Evolutionary conservation across 2,329 filamentous ascomycete species (phyloP).

Genomic region (Coleophoma crateriformis): DNA sequence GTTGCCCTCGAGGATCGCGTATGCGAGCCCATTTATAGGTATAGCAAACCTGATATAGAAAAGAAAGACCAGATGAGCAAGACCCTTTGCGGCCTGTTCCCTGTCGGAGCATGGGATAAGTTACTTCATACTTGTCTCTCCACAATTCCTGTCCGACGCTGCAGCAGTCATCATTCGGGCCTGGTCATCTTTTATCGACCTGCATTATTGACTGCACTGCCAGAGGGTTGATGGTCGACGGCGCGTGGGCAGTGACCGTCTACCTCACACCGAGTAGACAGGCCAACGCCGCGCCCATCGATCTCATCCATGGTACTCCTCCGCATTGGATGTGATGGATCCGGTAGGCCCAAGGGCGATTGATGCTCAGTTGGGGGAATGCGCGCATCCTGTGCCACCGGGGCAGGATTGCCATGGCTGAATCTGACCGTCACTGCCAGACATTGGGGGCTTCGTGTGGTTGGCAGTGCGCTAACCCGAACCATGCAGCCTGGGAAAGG

Average conservation of each 20-base stretch:
- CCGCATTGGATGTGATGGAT: too few species aligned
- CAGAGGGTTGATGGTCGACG: neutral
- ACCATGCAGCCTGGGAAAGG: neutral
- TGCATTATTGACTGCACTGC: constrained; percentile 4
- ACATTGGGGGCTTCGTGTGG: too few species aligned
- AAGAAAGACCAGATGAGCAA: constrained; percentile 2
- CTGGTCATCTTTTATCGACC: neutral
- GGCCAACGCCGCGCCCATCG: too few species aligned
- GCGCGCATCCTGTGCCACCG: too few species aligned
- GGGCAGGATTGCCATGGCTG: too few species aligned
- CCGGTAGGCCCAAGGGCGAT: too few species aligned
- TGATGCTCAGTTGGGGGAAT: too few species aligned
- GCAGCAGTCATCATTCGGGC: constrained; percentile 2
- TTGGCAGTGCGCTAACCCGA: too few species aligned
- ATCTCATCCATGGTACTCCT: too few species aligned
- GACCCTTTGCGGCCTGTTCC: constrained; percentile 1
- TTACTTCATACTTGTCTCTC: constrained; percentile 3
- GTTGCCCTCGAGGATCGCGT: too few species aligned
- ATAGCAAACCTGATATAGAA: constrained; percentile 1
- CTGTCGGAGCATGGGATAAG: constrained; percentile 1
- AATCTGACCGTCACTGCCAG: too few species aligned
- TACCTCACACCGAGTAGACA: too few species aligned
- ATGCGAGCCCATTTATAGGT: constrained; percentile 3
- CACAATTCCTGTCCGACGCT: constrained; percentile 1
- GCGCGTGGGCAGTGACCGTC: neutral